These are phyloP conservation scores for Aspergillus caelatus DNA, from an alignment of 2,329 filamentous ascomycete species.

Conservation along the genomic window DNA sequence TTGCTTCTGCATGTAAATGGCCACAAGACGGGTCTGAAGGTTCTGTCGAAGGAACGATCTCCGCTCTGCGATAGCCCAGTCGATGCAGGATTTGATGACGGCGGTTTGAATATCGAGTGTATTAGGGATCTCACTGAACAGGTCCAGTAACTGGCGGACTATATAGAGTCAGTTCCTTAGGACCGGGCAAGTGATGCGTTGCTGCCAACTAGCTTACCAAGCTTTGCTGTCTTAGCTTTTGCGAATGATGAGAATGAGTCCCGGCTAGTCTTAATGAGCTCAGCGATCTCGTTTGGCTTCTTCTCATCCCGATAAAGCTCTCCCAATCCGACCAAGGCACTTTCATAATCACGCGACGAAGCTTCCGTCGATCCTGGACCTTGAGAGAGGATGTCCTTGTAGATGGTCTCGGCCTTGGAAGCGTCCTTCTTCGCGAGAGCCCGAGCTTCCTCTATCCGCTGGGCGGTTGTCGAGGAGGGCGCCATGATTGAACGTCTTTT, in stretches of 20 bases:
- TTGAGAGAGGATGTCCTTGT: conserved; percentile 86
- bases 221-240: conserved; percentile 97
- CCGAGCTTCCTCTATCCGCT: conserved; percentile 85
- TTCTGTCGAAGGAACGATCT: conserved; percentile 97
- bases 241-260: conserved; percentile 93
- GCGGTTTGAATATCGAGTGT: conserved; percentile 91
- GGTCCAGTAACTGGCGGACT: conserved; percentile 96
- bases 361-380: conserved; percentile 82
- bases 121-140: conserved; percentile 91
- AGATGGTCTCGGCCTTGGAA: conserved; percentile 80
- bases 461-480: conserved; percentile 54
- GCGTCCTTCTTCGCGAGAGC: conserved; percentile 79
- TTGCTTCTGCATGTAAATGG: conserved; percentile 95
- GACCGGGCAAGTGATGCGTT: not conserved
- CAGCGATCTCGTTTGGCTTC: conserved; percentile 81
- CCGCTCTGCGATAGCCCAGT: conserved; percentile 95
- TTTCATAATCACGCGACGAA: conserved; percentile 88
- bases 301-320: conserved; percentile 85
- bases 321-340: conserved; percentile 82
- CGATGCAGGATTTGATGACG: conserved; percentile 98
- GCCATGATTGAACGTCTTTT: conserved; percentile 46
- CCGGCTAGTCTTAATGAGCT: conserved; percentile 86
- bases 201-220: conserved; percentile 65
- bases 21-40: conserved; percentile 92
- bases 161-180: conserved; percentile 6